Evolutionary conservation across 257 asterid genomes (phyloP), one percentile per base, ranked within the genome.

Genomic region (Petrea volubilis): DNA sequence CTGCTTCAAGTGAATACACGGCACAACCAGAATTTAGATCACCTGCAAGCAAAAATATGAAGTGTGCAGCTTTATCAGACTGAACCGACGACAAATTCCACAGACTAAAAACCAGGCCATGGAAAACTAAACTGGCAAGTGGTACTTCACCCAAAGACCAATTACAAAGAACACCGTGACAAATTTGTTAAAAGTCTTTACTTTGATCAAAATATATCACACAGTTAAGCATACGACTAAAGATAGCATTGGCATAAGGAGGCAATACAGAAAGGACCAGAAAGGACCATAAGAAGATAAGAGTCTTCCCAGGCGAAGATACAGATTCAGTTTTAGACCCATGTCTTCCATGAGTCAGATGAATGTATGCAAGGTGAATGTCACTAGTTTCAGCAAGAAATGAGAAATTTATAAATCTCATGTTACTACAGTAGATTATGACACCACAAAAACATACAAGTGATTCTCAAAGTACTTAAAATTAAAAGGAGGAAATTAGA

Each of bases 21-120:
- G 13, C 70, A 73, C 80, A 73, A 47, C 77, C 77, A 8, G 52
- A 56, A 58, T 29, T 56, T 49, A 28, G 38, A 56, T 31, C 61
- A 78, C 85, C 91, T 89, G 96, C 79, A 77, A n/a, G 29, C 46
- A 60, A 62, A 60, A 77, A 46, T 29, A 66, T 3, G 43, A 63
- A 56, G 29, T 29, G 67, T 53, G 36, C 20, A 62, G 52, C 34
- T n/a, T 59, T 25, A 56, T 77, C 47, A 64, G 46, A 47, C 36
- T 0, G 55, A 25, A 52, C 18, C 66, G 36, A 24, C 31, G 9
- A 60, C 23, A 17, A 41, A 20, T 55, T 21, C 70, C 21, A 13
- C 11, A 6, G 36, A 41, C 14, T 21, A 41, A 23, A 24, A 15
- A 47, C 3, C 38, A 34, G 27, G 67, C 52, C 20, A 52, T 6